These are phyloP conservation scores for Pleurotus platypus DNA, from an alignment of 768 basidiomycete genomes.

Conservation along the genomic window DNA sequence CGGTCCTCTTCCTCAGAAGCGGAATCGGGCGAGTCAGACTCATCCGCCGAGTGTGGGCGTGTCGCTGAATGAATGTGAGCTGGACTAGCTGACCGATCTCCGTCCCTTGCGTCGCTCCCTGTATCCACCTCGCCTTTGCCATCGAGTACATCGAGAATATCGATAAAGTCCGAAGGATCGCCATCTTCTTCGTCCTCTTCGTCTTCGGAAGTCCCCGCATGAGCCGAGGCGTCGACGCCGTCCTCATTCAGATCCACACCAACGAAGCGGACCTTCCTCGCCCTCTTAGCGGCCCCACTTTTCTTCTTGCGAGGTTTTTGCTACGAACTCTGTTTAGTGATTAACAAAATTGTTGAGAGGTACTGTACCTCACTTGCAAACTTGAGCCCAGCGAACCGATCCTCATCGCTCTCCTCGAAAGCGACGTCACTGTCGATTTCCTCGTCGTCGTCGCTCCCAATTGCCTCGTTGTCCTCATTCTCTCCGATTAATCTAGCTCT, in stretches of 20 bases:
- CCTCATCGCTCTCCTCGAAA: slow-evolving; percentile 78
- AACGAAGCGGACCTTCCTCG: slow-evolving; percentile 34
- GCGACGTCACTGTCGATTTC: slow-evolving; percentile 84
- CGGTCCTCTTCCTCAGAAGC: slow-evolving; percentile 24
- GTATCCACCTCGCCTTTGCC: slow-evolving; percentile 49
- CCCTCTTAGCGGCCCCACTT: slow-evolving; percentile 11
- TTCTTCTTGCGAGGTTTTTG: slow-evolving; percentile 16
- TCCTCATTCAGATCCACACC: slow-evolving; percentile 52
- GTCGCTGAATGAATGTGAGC: slow-evolving; percentile 9
- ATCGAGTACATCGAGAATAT: not conserved
- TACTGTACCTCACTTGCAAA: slow-evolving; percentile 40
- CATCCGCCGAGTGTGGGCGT: slow-evolving; percentile 9
- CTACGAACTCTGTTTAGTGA: slow-evolving; percentile 13
- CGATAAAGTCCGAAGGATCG: slow-evolving; percentile 39
- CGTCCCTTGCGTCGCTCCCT: slow-evolving; percentile 31
- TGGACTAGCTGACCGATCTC: slow-evolving; percentile 17
- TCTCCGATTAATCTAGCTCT: slow-evolving; percentile 50
- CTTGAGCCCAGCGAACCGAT: slow-evolving; percentile 58
- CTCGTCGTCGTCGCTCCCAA: slow-evolving; percentile 75
- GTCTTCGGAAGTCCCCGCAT: too few relatives aligned
- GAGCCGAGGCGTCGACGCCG: too few relatives aligned
- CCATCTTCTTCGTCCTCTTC: slow-evolving; percentile 32
- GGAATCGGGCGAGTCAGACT: slow-evolving; percentile 24
- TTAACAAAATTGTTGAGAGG: slow-evolving; percentile 5
- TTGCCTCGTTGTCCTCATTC: slow-evolving; percentile 44